These are phyloP conservation scores for Alnus rubra DNA, from an alignment of 306 rosid genomes.

Conservation along the genomic window DNA sequence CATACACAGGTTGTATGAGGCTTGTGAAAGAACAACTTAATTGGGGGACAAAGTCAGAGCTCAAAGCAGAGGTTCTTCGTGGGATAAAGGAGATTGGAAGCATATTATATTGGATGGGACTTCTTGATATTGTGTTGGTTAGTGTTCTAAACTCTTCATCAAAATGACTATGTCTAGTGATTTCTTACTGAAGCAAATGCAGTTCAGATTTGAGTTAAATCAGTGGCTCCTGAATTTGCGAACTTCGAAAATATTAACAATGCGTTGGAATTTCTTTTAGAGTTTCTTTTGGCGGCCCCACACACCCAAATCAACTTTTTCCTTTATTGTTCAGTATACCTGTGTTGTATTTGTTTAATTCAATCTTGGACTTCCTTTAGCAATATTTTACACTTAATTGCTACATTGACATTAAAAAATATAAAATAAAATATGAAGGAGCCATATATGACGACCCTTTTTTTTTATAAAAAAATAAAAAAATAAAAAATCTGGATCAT, in stretches of 20 bases:
- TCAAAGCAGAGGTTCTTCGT: slow-evolving; percentile 84
- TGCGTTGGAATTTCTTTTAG: not conserved
- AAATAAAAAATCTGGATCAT: too few relatives aligned
- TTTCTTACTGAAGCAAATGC: not conserved
- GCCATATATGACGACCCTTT: too few relatives aligned
- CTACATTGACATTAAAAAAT: too few relatives aligned
- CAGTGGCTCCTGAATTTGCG: slow-evolving; percentile 4
- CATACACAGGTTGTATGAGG: slow-evolving; percentile 73
- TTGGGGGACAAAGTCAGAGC: slow-evolving; percentile 86
- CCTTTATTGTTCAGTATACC: not conserved
- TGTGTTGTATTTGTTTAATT: not conserved
- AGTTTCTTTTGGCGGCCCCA: not conserved
- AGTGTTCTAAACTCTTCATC: slow-evolving; percentile 32
- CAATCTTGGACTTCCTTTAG: not conserved
- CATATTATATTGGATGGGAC: slow-evolving; percentile 90
- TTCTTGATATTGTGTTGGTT: slow-evolving; percentile 93
- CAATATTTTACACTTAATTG: not conserved
- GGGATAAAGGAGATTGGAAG: slow-evolving; percentile 99
- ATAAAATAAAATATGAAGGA: too few relatives aligned
- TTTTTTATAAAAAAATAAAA: too few relatives aligned
- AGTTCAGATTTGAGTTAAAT: not conserved
- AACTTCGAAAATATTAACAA: not conserved
- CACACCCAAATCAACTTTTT: not conserved
- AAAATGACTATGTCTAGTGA: not conserved
- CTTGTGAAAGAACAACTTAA: slow-evolving; percentile 87